Conservation (phyloP, 2,329 filamentous ascomycete genomes). For the Trichoderma brevicompactum region DNA sequence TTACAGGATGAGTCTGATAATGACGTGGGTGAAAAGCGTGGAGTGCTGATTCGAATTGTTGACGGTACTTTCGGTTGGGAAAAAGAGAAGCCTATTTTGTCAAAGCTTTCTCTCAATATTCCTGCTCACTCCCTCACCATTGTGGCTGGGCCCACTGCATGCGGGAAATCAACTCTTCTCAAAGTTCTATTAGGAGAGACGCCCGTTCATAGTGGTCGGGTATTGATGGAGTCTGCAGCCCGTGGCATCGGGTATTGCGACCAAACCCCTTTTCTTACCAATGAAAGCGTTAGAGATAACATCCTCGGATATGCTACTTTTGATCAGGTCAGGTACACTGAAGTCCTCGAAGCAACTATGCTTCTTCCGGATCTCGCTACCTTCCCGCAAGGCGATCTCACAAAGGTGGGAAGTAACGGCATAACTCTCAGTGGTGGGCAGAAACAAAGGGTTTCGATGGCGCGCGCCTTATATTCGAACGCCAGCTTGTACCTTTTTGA, state of each 20-base stretch:
- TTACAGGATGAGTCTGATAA: fast-evolving
- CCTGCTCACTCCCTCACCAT: constrained; percentile 37
- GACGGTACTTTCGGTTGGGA: constrained; percentile 38
- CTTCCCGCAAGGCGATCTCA: constrained; percentile 44
- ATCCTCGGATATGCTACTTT: constrained; percentile 44
- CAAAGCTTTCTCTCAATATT: constrained; percentile 30
- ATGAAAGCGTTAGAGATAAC: constrained; percentile 44
- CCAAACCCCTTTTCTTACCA: constrained; percentile 42
- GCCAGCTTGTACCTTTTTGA: constrained; percentile 75
- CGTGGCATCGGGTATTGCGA: constrained; percentile 40
- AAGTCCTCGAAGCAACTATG: constrained; percentile 43
- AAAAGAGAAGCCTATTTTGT: constrained; percentile 34
- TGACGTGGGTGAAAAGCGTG: background rate
- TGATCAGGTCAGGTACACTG: constrained; percentile 41
- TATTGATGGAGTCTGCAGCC: constrained; percentile 25
- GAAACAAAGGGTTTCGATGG: constrained; percentile 82
- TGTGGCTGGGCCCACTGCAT: constrained; percentile 45
- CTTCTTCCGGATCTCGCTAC: constrained; percentile 40
- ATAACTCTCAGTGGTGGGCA: constrained; percentile 51
- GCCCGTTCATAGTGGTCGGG: constrained; percentile 31
- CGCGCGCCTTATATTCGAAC: constrained; percentile 90
- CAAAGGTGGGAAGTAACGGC: constrained; percentile 47
- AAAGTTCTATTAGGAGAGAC: constrained; percentile 43
- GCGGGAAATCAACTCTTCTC: constrained; percentile 46
- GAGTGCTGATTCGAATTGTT: constrained; percentile 11